A percentile compares a stretch with the other conserved stretches of the same genome.
phyloP scores from a whole-genome alignment of 1,284 basidiomycete species.

The Erythrobasidium hasegawianum region DNA sequence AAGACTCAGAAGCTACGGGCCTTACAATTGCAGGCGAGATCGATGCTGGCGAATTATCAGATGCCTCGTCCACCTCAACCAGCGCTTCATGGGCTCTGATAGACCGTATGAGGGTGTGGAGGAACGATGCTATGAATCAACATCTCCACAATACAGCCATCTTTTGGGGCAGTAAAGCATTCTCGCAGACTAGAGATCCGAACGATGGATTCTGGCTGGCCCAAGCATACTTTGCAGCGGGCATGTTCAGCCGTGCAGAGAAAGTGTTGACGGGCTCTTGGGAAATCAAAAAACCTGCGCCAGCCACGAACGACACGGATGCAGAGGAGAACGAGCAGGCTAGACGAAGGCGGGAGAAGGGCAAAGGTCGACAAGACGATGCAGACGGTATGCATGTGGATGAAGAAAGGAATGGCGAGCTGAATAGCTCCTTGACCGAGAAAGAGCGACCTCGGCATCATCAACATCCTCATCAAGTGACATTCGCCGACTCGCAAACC shows the following conservation, averaged over 20 bases:
- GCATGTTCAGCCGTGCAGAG: conserved; percentile 91
- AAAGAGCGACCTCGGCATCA: too few species aligned
- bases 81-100: conserved; percentile 65
- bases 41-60: conserved; percentile 17
- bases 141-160: conserved; percentile 95
- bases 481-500: conserved; percentile 9
- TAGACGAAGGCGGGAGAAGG: conserved; percentile 14
- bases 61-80: conserved; percentile 6
- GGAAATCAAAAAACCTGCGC: not conserved
- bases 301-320: not conserved
- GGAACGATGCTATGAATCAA: conserved; percentile 96
- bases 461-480: conserved; percentile 5
- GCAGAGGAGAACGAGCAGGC: conserved; percentile 6
- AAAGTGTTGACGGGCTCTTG: conserved; percentile 59
- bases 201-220: conserved; percentile 99
- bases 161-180: conserved; percentile 73
- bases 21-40: not conserved
- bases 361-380: conserved; percentile 11
- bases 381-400: conserved; percentile 23
- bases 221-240: conserved; percentile 91
- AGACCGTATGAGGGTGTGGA: conserved; percentile 92
- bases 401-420: not conserved
- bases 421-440: conserved; percentile 22
- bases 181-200: conserved; percentile 58
- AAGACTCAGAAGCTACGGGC: not conserved